A percentile compares a stretch with the other conserved stretches of the same genome.
Evolutionary conservation across 768 basidiomycete species (phyloP).

Genomic region (Ramaria sp.): DNA sequence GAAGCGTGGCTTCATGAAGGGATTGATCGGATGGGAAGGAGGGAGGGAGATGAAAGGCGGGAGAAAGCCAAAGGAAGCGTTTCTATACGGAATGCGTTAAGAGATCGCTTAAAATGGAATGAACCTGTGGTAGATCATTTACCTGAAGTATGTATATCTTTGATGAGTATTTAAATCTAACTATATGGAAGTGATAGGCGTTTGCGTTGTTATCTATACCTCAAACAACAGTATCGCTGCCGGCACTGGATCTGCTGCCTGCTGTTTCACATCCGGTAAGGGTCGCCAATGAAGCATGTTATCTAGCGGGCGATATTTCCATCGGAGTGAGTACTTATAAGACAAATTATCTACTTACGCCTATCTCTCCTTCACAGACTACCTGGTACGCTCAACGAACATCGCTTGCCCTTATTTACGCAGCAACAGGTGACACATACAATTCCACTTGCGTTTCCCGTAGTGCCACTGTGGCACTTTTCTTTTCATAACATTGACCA

Average conservation of each 20-base stretch:
- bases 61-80: slow-evolving; percentile 11
- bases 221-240: slow-evolving; percentile 32
- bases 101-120: slow-evolving; percentile 50
- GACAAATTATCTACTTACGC: not conserved
- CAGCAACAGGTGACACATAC: slow-evolving; percentile 54
- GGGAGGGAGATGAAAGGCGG: slow-evolving; percentile 5
- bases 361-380: slow-evolving; percentile 28
- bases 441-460: not conserved
- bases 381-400: slow-evolving; percentile 65
- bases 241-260: slow-evolving; percentile 48
- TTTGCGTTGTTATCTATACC: slow-evolving; percentile 52
- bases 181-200: slow-evolving; percentile 34
- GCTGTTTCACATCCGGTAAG: slow-evolving; percentile 46
- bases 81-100: slow-evolving; percentile 41
- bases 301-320: slow-evolving; percentile 39
- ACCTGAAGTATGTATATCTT: slow-evolving; percentile 42
- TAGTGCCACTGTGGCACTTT: not conserved
- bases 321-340: slow-evolving; percentile 37
- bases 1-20: slow-evolving; percentile 69
- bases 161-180: not conserved
- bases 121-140: slow-evolving; percentile 53
- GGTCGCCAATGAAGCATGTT: slow-evolving; percentile 66
- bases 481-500: not conserved
- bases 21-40: slow-evolving; percentile 33
- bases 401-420: slow-evolving; percentile 56